A percentile compares a stretch with the other conserved stretches of the same genome.
Conservation (phyloP, 2,329 filamentous ascomycete genomes). For the Dothiorella sarmentorum region DNA sequence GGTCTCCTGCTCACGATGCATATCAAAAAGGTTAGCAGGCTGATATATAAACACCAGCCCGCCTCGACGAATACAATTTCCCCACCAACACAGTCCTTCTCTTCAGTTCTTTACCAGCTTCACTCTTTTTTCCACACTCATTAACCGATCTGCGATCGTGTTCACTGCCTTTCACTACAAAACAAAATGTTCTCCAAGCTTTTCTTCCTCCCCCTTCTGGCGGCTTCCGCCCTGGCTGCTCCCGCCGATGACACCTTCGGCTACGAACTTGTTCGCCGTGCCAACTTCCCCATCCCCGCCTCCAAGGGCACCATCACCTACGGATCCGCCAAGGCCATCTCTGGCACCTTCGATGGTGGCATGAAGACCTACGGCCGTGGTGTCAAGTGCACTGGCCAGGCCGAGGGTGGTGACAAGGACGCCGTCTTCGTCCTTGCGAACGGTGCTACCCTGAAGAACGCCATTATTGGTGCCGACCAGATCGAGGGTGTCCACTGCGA, state of each 20-base stretch:
- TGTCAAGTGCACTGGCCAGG: constrained; percentile 32
- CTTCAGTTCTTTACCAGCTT: background rate
- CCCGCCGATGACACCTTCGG: constrained; percentile 6
- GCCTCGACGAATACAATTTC: background rate
- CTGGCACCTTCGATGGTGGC: constrained; percentile 13
- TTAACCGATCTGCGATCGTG: constrained; percentile 9
- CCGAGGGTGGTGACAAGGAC: constrained; percentile 42
- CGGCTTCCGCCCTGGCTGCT: background rate
- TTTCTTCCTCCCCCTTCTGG: constrained; percentile 5
- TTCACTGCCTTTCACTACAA: background rate
- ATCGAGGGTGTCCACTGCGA: constrained; percentile 51
- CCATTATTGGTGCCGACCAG: constrained; percentile 48
- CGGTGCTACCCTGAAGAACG: constrained; percentile 44
- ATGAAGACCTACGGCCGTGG: constrained; percentile 17
- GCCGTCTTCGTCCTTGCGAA: constrained; percentile 16
- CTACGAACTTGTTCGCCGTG: constrained; percentile 9
- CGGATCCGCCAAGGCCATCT: background rate
- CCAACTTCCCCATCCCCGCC: constrained; percentile 12
- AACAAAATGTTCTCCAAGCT: constrained; percentile 9
- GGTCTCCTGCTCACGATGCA: too few relatives aligned
- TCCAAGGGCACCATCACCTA: constrained; percentile 10
- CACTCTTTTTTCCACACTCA: background rate
- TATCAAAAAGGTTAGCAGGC: too few relatives aligned
- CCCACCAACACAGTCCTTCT: constrained; percentile 12
- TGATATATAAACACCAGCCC: background rate